A percentile compares a stretch with the other conserved stretches of the same genome.
These are phyloP conservation scores for Pinus taeda DNA, from an alignment of 75 land plant species.

Conservation along the genomic window DNA sequence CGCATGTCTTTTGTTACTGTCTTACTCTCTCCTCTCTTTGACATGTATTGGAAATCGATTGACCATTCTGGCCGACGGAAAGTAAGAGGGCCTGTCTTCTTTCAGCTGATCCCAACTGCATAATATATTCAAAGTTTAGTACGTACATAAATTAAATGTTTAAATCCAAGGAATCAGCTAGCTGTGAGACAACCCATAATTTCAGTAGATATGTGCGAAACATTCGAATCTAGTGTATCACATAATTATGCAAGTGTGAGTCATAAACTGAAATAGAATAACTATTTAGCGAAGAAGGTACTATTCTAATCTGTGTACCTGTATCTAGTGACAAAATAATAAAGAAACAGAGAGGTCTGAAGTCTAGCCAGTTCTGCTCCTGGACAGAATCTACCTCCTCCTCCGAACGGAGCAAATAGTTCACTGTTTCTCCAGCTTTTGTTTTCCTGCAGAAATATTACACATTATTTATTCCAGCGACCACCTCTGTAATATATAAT, in stretches of 20 bases:
- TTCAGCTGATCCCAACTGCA: slow-evolving; percentile 49
- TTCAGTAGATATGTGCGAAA: too few relatives aligned
- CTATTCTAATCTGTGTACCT: neutral
- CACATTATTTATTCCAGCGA: too few relatives aligned
- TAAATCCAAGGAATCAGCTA: too few relatives aligned
- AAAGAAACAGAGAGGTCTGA: slow-evolving; percentile 16
- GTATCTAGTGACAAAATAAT: slow-evolving; percentile 22
- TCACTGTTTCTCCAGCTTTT: slow-evolving; percentile 49
- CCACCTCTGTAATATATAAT: too few relatives aligned
- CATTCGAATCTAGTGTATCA: too few relatives aligned
- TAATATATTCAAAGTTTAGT: neutral
- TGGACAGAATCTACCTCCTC: slow-evolving; percentile 27
- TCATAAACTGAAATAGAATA: too few relatives aligned
- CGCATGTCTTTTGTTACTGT: too few relatives aligned
- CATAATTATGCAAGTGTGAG: too few relatives aligned
- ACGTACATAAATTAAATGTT: too few relatives aligned
- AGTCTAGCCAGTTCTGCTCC: slow-evolving; percentile 22
- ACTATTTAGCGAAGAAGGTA: too few relatives aligned
- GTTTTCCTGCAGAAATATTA: slow-evolving; percentile 28
- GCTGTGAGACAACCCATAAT: too few relatives aligned
- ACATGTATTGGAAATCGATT: slow-evolving; percentile 18
- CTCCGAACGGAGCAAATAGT: slow-evolving; percentile 14
- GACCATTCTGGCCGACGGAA: slow-evolving; percentile 56
- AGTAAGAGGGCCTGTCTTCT: slow-evolving; percentile 48
- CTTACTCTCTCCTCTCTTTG: neutral